Base-by-base conservation (phyloP, 768 basidiomycete genomes). In the Mycena amicta region DNA sequence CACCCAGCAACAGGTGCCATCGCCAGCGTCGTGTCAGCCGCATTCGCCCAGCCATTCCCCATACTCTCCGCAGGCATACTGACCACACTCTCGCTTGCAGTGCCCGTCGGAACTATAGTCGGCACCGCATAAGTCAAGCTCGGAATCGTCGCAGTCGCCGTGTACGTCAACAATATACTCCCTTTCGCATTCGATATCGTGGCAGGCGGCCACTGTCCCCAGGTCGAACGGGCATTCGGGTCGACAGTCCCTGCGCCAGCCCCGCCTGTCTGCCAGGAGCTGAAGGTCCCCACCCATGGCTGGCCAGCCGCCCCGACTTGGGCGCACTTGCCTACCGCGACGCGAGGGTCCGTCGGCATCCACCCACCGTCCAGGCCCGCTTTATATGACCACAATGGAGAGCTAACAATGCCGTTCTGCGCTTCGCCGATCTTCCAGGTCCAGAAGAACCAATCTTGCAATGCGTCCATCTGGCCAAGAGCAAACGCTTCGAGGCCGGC, bases 401-500 rank as follows among this genome's bases (percentile, higher is more conserved):
- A 50, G 20, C 50, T 3, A 15, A 67, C 56, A 79, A 23, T 70
- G 59, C 43, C 69, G 71, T 25, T 69, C 69, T 30, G 29, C n/a
- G 50, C 50, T 22, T 8, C n/a, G 6, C 50, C 50, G 31, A 52
- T 52, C 80, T 87, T 89, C 89, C 89, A 90, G 16, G 85, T 88
- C 88, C 89, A 90, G 77, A 81, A 90, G 75, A 86, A 89, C 75
- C 76, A 87, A 67, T 87, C 79, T 64, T 81, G 79, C 59, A 86
- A 74, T 4, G 85, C 83, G 57, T 89, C 87, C 86, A 88, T 88
- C 50, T 56, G 78, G 78, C 16, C 83, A 79, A 63, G 80, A 70
- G 3, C 80, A 76, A 62, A 85, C 83, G 62, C 23, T 40, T 27
- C 77, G 69, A 71, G 71, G 73, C 84, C 85, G 8, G 71, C 70